Percentiles rank a stretch among this genome's conserved stretches.
phyloP scores from a whole-genome alignment of 768 basidiomycete species.

The Tulasnella sp. region DNA sequence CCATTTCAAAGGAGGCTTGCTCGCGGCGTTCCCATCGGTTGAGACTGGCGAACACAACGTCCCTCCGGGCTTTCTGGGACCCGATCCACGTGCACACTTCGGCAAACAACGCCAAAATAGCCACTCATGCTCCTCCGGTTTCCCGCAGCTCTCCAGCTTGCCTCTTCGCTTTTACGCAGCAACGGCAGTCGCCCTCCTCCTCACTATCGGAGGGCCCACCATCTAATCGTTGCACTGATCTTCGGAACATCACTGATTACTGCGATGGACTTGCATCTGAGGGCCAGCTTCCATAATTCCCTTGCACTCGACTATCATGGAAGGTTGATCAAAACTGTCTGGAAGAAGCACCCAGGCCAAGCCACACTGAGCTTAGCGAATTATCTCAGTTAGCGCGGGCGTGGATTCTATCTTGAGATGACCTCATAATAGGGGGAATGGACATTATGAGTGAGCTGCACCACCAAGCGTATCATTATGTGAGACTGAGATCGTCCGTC shows the following conservation, averaged over 20 bases:
- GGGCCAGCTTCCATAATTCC: no score
- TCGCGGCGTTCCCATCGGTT: conserved; percentile 2
- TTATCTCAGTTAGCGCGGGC: no score
- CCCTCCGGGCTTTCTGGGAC: not conserved
- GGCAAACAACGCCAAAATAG: not conserved
- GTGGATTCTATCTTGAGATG: no score
- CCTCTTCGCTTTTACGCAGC: not conserved
- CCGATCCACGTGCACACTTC: not conserved
- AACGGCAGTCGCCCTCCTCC: not conserved
- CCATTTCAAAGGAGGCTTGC: not conserved
- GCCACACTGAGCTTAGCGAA: no score
- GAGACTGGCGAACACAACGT: conserved; percentile 1
- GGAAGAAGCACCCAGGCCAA: no score
- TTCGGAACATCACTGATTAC: not conserved
- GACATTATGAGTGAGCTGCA: no score
- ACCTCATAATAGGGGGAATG: no score
- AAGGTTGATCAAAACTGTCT: no score
- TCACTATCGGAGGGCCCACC: not conserved
- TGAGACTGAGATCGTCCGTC: no score
- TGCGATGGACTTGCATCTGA: not conserved
- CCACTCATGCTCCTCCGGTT: not conserved
- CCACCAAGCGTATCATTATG: no score
- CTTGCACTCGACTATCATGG: no score
- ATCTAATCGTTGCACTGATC: not conserved
- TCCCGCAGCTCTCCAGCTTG: not conserved